Conservation (phyloP, 1,284 basidiomycete species). For the Fomitiporia mediterranea region DNA sequence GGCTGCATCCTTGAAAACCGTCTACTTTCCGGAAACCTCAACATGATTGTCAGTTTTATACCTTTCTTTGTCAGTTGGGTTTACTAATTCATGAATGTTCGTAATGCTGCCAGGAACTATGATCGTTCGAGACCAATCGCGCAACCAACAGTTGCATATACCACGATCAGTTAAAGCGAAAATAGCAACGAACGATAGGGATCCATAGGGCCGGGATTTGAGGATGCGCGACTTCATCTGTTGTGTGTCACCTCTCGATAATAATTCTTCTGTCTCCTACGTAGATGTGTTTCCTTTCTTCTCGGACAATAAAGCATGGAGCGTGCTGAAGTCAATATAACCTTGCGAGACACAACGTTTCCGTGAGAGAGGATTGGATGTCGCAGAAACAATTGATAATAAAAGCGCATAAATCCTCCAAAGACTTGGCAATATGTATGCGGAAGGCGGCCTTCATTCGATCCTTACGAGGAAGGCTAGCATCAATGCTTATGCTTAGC, state of each 20-base stretch:
- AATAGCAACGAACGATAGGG: neutral
- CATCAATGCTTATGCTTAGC: too few relatives aligned
- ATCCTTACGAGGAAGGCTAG: too few relatives aligned
- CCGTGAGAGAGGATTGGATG: too few relatives aligned
- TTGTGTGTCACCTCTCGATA: neutral
- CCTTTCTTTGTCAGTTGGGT: neutral
- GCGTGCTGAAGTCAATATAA: too few relatives aligned
- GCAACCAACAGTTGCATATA: neutral
- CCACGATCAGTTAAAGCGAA: neutral
- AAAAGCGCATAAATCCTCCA: too few relatives aligned
- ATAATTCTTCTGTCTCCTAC: neutral
- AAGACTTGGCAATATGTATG: too few relatives aligned
- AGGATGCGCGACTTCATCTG: neutral
- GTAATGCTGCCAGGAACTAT: conserved; percentile 4
- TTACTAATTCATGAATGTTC: neutral
- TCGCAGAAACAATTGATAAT: too few relatives aligned
- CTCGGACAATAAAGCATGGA: neutral
- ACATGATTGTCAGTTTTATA: conserved; percentile 53
- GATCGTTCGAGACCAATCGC: neutral
- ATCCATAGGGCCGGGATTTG: neutral
- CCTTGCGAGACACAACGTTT: too few relatives aligned
- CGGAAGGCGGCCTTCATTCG: too few relatives aligned
- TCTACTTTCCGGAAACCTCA: conserved; percentile 61
- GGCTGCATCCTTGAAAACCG: conserved; percentile 94
- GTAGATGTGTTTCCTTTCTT: neutral